Base-by-base conservation (phyloP, 441 rosid species). In the Syzygium malaccense region DNA sequence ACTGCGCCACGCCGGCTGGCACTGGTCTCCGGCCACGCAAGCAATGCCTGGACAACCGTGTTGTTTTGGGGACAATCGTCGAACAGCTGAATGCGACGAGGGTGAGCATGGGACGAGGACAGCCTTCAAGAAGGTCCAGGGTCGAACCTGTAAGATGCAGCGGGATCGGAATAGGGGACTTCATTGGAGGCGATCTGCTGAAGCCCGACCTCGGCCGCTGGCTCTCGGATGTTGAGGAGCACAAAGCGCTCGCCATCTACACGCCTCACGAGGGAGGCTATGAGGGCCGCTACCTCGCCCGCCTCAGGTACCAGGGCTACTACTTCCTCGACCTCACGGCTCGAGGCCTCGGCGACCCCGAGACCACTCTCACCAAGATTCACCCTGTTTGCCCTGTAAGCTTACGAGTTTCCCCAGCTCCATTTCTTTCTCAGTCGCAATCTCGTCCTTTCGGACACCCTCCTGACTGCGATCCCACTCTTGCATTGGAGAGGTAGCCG, bases 331-430 rank as follows among this genome's bases (percentile, higher is more conserved):
- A 97, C 93, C 93, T 97, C 88, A 89, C 94, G 19, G 99, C 99
- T 92, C 97, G 99, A 14, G 99, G 99, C 33, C 98, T 97, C 11
- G 99, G 99, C 83, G 99, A 97, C 86, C 99, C 98, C 0, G 99
- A 97, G 93, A 94, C 97, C 33, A 95, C 97, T 6, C 99, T 97
- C 85, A 94, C 96, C 85, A 96, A 96, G 87, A 85, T 95, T 83
- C 96, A 97, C 90, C 99, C 99, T 55, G 96, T 96, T 91, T 97
- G 99, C 90, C 99, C 98, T 32, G 99, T 97, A 92, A 86, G 83
- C 83, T 71, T 3, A 5, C n/a, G 4, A 71, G 51, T 37, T 71
- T 12, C 14, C 80, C 51, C 83, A 1, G 83, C 83, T 71, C 83
- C 0, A n/a, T 71, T 71, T 71, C n/a, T 23, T 37, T 71, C 28